phyloP scores from a whole-genome alignment of 805 yeast species.

The Kazachstania martiniae region DNA sequence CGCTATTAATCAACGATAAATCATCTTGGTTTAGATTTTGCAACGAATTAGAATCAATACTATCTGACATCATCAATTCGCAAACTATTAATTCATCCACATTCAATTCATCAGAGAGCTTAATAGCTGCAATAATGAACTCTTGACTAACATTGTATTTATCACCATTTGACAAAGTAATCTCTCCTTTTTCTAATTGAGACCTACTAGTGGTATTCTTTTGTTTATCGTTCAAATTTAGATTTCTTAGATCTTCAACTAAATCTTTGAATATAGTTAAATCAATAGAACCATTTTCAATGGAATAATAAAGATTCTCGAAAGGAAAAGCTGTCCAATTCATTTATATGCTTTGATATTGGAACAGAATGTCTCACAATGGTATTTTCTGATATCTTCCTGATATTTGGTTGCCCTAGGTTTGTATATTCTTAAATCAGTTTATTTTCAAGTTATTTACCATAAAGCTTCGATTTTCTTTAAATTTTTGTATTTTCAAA shows the following conservation, averaged over 20 bases:
- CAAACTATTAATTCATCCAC: conserved; percentile 73
- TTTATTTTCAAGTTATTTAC: too few relatives aligned
- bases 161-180: conserved; percentile 39
- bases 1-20: conserved; percentile 39
- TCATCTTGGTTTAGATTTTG: conserved; percentile 7
- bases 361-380: neutral
- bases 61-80: conserved; percentile 42
- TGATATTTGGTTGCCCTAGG: too few relatives aligned
- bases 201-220: conserved; percentile 40
- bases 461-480: too few relatives aligned
- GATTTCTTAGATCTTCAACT: conserved; percentile 34
- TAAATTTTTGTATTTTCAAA: too few relatives aligned
- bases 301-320: conserved; percentile 36
- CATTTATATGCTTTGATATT: conserved; percentile 5
- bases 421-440: too few relatives aligned
- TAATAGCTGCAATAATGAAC: conserved; percentile 50
- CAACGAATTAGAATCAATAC: conserved; percentile 13
- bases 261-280: conserved; percentile 24
- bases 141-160: conserved; percentile 49
- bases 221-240: conserved; percentile 32
- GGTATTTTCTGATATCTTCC: too few relatives aligned
- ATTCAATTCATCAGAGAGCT: conserved; percentile 52
- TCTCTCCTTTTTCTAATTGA: conserved; percentile 34
- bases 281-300: conserved; percentile 25
- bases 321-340: conserved; percentile 27